Conservation (phyloP, 768 basidiomycete genomes). For the Naganishia vaughanmartiniae region DNA sequence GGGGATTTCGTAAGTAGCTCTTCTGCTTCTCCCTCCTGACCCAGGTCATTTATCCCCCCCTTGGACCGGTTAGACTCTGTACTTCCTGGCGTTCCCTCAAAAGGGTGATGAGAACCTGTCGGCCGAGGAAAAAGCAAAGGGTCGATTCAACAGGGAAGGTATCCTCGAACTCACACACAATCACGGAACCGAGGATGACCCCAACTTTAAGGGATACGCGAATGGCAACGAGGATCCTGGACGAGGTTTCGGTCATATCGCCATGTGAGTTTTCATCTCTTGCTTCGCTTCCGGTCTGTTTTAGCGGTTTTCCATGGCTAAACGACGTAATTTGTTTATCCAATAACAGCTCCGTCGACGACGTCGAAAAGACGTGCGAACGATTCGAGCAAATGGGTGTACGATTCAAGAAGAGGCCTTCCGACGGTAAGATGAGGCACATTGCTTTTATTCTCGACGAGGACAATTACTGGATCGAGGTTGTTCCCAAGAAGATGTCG, state of each 20-base stretch:
- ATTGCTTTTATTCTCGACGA: conserved; percentile 32
- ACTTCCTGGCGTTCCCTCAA: conserved; percentile 79
- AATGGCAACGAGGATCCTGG: conserved; percentile 82
- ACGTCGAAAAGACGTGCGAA: conserved; percentile 77
- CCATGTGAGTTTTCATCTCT: conserved; percentile 55
- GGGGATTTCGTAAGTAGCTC: conserved; percentile 27
- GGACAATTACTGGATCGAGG: conserved; percentile 50
- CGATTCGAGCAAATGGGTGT: conserved; percentile 78
- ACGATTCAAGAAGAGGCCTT: conserved; percentile 78
- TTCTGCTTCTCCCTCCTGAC: not conserved
- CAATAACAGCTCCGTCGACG: conserved; percentile 60
- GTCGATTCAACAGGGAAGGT: conserved; percentile 66
- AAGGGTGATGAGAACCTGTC: conserved; percentile 56
- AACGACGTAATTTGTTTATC: not conserved
- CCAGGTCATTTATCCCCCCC: conserved; percentile 23
- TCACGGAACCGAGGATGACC: conserved; percentile 81
- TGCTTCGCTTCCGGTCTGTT: not conserved
- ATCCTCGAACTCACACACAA: conserved; percentile 82
- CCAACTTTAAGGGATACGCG: conserved; percentile 74
- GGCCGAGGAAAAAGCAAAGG: conserved; percentile 58
- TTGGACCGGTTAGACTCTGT: conserved; percentile 57
- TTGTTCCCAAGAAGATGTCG: conserved; percentile 39
- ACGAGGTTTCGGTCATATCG: conserved; percentile 80
- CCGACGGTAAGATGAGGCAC: conserved; percentile 76
- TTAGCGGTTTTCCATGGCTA: not conserved